A percentile compares a stretch with the other conserved stretches of the same genome.
Conservation (phyloP, 2,329 filamentous ascomycete species). For the Penicillium rolfsii region DNA sequence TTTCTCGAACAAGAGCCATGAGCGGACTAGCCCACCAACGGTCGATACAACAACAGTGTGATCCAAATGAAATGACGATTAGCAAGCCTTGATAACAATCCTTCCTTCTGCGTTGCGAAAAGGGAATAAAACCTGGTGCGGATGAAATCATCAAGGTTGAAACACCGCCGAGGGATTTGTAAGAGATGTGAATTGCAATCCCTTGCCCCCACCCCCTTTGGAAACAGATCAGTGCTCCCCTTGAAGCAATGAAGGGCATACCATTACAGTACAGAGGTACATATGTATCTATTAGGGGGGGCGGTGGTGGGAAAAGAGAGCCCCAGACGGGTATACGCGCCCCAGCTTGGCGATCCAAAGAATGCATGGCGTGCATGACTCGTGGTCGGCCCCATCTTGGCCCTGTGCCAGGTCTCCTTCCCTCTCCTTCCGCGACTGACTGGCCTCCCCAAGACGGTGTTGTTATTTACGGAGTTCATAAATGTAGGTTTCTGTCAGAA, state of each 20-base stretch:
- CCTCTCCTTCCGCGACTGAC: no score
- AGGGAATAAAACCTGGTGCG: background rate
- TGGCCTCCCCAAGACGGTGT: no score
- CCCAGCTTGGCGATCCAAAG: slow-evolving; percentile 17
- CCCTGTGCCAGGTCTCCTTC: background rate
- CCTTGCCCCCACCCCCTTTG: background rate
- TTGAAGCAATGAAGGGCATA: background rate
- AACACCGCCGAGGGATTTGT: background rate
- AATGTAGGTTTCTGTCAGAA: no score
- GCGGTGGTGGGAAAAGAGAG: background rate
- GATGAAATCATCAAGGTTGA: background rate
- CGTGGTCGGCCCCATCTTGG: slow-evolving; percentile 16
- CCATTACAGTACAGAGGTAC: no score
- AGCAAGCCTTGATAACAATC: background rate
- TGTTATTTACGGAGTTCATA: no score
- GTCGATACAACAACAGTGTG: slow-evolving; percentile 1
- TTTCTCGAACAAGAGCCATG: background rate
- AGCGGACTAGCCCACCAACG: slow-evolving; percentile 3
- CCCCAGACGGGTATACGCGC: slow-evolving; percentile 11
- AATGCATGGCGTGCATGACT: slow-evolving; percentile 29
- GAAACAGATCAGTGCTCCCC: background rate
- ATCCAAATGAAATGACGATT: slow-evolving; percentile 1
- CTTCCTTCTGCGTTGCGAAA: background rate
- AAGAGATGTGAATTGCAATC: background rate
- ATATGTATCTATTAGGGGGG: no score